Evolutionary conservation across 257 asterid species (phyloP).

Genomic region (Capsicum pubescens): DNA sequence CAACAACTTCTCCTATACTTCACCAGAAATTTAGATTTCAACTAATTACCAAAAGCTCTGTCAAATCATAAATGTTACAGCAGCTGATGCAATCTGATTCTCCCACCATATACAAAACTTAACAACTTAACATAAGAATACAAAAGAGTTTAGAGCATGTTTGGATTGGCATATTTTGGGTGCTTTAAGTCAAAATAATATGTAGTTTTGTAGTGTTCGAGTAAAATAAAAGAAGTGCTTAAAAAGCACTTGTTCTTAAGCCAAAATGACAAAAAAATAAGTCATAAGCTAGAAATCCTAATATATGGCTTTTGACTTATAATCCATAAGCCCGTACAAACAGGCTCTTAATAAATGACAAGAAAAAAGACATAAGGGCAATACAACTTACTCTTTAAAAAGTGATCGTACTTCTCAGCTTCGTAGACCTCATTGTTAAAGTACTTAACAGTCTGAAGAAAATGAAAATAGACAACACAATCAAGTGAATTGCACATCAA

Average conservation of each 20-base stretch:
- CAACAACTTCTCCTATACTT: not conserved
- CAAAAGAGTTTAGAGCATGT: not conserved
- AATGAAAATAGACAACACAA: conserved; percentile 28
- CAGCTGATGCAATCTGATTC: not conserved
- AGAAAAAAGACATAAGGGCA: not conserved
- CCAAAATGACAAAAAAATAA: too few relatives aligned
- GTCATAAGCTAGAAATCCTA: too few relatives aligned
- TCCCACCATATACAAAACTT: conserved; percentile 11
- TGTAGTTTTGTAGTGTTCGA: too few relatives aligned
- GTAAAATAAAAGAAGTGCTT: too few relatives aligned
- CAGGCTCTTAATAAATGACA: not conserved
- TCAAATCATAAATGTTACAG: not conserved
- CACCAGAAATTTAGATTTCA: not conserved
- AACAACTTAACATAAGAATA: not conserved
- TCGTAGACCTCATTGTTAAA: conserved; percentile 90
- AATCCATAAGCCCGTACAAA: too few relatives aligned
- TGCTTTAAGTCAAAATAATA: too few relatives aligned
- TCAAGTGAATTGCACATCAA: conserved; percentile 22
- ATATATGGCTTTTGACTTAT: too few relatives aligned
- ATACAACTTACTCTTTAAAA: conserved; percentile 74
- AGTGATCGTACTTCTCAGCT: conserved; percentile 89
- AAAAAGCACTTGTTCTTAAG: too few relatives aligned
- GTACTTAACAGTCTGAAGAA: conserved; percentile 92
- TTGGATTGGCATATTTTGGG: too few relatives aligned
- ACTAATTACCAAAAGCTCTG: conserved; percentile 6